Evolutionary conservation across 2,329 filamentous ascomycete species (phyloP), one percentile per base, ranked within the genome.

Genomic region (Alternaria viburni): DNA sequence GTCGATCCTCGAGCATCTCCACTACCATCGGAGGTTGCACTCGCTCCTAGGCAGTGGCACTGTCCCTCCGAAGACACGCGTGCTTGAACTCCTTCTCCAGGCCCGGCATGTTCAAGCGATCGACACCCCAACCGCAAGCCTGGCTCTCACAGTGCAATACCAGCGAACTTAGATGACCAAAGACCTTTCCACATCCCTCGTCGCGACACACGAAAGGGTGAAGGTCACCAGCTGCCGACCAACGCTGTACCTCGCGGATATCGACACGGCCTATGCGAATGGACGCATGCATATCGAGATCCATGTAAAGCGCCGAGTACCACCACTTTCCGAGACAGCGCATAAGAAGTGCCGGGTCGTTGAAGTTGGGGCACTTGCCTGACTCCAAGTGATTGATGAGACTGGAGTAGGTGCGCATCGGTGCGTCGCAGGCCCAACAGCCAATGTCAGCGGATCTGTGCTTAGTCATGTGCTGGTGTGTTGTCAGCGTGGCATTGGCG

Each of bases 351-450:
- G 62, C 41, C 2, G 70, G 89, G 78, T 93, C 88, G 0, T 89
- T 88, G 1, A 89, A 89, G 28, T 90, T 85, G 17, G 86, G 87
- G 74, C 93, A 91, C 74, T 91, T 89, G 21, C 90, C 77, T 5
- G 85, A 87, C 69, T 89, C 88, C 67, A 78, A 69, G 52, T 79
- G 77, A 46, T 72, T 69, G 58, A 78, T 71, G 5, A 77, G 73
- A 54, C 65, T 67, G 19, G 69, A 75, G 54, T 69, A 67, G 23
- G 67, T 75, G 61, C 63, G 70, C 64, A 73, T 70, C 6, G 72
- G 63, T 1, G 61, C 30, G 4, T 60, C 47, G 58, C 76, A 78
- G 28, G 59, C 65, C 74, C 73, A 77, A 54, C 76, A 78, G 0
- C 63, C 58, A 6, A 76, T 65, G 26, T 56, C 62, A 4, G 69